These are phyloP conservation scores for Cryptococcus sp. DNA, from an alignment of 1,284 basidiomycete species.

Conservation along the genomic window DNA sequence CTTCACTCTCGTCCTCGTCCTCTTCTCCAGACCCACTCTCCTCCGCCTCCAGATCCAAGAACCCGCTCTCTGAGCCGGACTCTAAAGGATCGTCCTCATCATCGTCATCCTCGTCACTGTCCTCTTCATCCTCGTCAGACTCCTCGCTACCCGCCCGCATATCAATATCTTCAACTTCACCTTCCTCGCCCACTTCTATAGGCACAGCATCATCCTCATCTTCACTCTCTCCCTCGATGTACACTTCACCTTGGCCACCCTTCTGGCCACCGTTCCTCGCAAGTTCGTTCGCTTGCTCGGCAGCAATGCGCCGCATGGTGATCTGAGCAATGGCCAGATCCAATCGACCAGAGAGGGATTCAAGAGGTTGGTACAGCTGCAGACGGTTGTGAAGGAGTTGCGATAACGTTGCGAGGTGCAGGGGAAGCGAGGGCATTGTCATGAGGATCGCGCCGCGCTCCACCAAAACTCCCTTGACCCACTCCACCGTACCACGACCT, in stretches of 20 bases:
- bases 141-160: conserved; percentile 56
- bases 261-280: conserved; percentile 35
- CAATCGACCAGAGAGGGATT: conserved; percentile 82
- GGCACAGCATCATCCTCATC: conserved; percentile 62
- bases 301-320: conserved; percentile 62
- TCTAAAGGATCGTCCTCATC: conserved; percentile 55
- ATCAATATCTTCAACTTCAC: conserved; percentile 61
- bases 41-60: conserved; percentile 61
- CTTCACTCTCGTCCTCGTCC: conserved; percentile 62
- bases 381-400: conserved; percentile 77
- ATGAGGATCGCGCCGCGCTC: conserved; percentile 91
- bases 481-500: conserved; percentile 78
- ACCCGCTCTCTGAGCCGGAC: conserved; percentile 63
- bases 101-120: conserved; percentile 58
- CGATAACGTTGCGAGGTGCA: conserved; percentile 77
- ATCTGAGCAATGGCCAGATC: conserved; percentile 94
- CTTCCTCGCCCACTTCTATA: conserved; percentile 67
- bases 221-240: conserved; percentile 53
- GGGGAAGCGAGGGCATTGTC: conserved; percentile 59
- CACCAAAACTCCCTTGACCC: conserved; percentile 84
- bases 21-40: conserved; percentile 62
- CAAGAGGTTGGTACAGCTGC: conserved; percentile 77
- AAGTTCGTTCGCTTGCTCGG: conserved; percentile 42
- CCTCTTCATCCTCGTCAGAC: conserved; percentile 57
- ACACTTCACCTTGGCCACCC: conserved; percentile 49